Evolutionary conservation across 306 rosid genomes (phyloP), one percentile per base, ranked within the genome.

Genomic region (Quercus berberidifolia): DNA sequence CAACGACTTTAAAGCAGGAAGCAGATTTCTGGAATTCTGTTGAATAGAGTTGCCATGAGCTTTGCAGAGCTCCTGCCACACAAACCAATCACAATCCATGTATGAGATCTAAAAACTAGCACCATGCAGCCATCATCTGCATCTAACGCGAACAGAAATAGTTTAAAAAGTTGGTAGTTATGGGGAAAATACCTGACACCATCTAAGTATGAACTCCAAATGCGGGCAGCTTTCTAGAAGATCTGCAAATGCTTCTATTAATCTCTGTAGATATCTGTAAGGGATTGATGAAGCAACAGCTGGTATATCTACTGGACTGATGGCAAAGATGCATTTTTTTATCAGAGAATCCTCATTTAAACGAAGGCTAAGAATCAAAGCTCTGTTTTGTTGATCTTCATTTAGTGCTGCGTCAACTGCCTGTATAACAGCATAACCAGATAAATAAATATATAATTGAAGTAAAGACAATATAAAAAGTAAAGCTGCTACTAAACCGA

Each of bases 301-400:
- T 6, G 92, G 85, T 67, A 95, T 89, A 85, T 93, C 97, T 5
- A 55, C 75, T 5, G 94, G 89, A 73, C 77, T 79, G 74, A 89
- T 94, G 6, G 97, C 84, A 83, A 91, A 93, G 43, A 93, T 88
- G 85, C 99, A 89, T 76, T 91, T 93, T 77, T 88, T 95, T 31
- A 90, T 90, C 21, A 79, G 54, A 74, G 77, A 74, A 82, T 91
- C 98, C 81, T 90, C 99, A 31, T 95, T 90, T 74, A 95, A 75
- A 51, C 98, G 90, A 43, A 95, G 95, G 73, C 99, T 88, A 62
- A 95, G 92, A 58, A 95, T 88, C 83, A 95, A 87, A 72, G 97
- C 99, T 86, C 88, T 85, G 80, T 82, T 89, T 74, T 88, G 82
- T 74, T 91, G 92, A 64, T 85, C 87, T 82, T 93, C 91, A 58